Percentiles rank a stretch among this genome's conserved stretches.
Evolutionary conservation across 352 stramenopile genomes (phyloP).

Genomic region (Elongisporangium prolatum): DNA sequence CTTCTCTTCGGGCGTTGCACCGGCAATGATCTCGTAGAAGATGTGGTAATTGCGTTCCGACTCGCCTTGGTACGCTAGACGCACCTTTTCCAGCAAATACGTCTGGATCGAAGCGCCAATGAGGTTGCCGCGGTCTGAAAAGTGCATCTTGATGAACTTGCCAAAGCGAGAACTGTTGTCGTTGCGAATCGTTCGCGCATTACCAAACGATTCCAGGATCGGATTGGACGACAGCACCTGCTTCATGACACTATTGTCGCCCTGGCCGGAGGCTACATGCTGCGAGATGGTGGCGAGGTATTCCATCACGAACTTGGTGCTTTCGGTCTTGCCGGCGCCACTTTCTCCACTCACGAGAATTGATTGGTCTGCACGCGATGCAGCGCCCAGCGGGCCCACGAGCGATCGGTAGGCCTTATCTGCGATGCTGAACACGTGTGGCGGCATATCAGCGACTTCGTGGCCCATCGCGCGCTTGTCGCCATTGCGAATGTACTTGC

Average conservation of each 20-base stretch:
- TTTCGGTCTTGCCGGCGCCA: constrained; percentile 96
- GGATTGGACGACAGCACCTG: constrained; percentile 97
- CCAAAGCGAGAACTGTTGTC: constrained; percentile 96
- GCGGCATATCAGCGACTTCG: constrained; percentile 74
- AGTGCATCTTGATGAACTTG: constrained; percentile 98
- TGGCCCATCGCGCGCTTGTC: constrained; percentile 64
- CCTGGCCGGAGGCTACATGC: constrained; percentile 19
- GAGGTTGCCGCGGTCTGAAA: constrained; percentile 70
- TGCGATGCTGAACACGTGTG: constrained; percentile 90
- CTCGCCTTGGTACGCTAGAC: constrained; percentile 90
- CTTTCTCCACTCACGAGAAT: constrained; percentile 91
- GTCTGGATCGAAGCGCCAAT: constrained; percentile 93
- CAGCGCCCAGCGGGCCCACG: constrained; percentile 41
- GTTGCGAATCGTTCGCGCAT: constrained; percentile 96
- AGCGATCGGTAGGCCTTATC: constrained; percentile 86
- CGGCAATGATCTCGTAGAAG: constrained; percentile 93
- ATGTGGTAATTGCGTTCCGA: constrained; percentile 96
- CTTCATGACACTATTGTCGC: constrained; percentile 81
- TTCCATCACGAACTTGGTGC: constrained; percentile 95
- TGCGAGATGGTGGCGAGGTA: constrained; percentile 92
- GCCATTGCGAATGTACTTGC: constrained; percentile 84
- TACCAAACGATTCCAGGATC: constrained; percentile 99
- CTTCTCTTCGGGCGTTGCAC: constrained; percentile 52
- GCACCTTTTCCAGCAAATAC: constrained; percentile 96
- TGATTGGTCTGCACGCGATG: constrained; percentile 45